Conservation (phyloP, 352 stramenopile genomes). For the Thraustochytrium sp. region DNA sequence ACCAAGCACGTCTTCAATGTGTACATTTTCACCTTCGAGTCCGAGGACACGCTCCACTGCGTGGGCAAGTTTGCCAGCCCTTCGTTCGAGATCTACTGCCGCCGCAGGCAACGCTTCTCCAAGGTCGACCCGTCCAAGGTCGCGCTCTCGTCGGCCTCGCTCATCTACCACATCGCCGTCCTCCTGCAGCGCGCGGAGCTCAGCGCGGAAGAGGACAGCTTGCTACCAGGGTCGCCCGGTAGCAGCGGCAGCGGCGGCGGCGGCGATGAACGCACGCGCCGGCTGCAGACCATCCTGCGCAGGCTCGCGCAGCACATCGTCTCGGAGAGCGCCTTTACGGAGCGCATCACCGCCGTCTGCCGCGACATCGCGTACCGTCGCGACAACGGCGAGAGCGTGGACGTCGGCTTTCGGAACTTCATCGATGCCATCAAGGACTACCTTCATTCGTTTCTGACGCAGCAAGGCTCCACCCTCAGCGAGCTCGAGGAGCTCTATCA, state of each 20-base stretch:
- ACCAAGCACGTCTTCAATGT: constrained; percentile 37
- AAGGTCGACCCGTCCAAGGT: background rate
- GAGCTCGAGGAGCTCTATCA: background rate
- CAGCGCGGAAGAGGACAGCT: background rate
- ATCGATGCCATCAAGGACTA: background rate
- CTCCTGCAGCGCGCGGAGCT: constrained; percentile 5
- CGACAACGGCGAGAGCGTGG: constrained; percentile 24
- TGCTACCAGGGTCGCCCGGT: background rate
- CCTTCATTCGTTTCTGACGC: background rate
- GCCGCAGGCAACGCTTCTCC: constrained; percentile 2
- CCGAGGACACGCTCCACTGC: background rate
- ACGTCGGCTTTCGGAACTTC: background rate
- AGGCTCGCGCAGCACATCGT: constrained; percentile 1
- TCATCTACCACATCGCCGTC: background rate
- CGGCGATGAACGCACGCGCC: background rate
- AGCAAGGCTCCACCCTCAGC: background rate
- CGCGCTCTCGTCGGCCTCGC: background rate
- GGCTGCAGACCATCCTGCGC: background rate
- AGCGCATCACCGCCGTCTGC: constrained; percentile 15
- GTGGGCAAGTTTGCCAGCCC: constrained; percentile 19
- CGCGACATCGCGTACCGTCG: background rate
- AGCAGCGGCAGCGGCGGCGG: background rate
- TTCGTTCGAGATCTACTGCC: constrained; percentile 27
- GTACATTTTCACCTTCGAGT: constrained; percentile 9
- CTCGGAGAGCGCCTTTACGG: background rate